A percentile compares a stretch with the other conserved stretches of the same genome.
phyloP scores from a whole-genome alignment of 345 rosid genomes.

The Psidium friedrichsthalianum region DNA sequence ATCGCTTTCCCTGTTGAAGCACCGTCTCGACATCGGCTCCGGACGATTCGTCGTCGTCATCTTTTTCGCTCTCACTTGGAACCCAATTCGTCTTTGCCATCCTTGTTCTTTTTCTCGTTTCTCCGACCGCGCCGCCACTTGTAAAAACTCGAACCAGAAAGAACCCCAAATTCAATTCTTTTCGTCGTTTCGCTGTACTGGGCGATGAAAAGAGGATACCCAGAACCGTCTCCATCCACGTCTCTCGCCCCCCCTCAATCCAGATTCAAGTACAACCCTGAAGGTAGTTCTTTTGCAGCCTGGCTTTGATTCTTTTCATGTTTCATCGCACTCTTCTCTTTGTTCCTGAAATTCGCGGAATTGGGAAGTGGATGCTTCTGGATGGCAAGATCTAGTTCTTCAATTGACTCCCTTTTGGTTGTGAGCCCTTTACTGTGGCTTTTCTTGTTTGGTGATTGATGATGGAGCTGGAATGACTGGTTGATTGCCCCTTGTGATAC shows the following conservation, averaged over 20 bases:
- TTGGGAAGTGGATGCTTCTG: background rate
- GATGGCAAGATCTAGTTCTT: background rate
- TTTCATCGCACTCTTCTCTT: background rate
- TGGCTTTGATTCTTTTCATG: background rate
- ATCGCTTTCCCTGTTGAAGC: background rate
- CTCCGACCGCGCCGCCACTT: background rate
- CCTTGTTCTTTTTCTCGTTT: too few relatives aligned
- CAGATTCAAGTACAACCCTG: slow-evolving; percentile 50
- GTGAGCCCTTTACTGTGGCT: background rate
- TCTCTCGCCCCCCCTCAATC: slow-evolving; percentile 60
- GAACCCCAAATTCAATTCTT: background rate
- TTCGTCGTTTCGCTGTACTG: background rate
- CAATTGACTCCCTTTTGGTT: background rate
- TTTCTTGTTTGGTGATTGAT: background rate
- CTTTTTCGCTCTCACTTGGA: background rate
- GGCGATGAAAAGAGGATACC: slow-evolving; percentile 66
- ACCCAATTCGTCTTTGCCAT: too few relatives aligned
- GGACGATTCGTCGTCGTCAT: background rate
- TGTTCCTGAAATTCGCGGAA: background rate
- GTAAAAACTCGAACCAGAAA: background rate
- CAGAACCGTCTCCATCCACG: slow-evolving; percentile 49
- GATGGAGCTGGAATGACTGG: background rate
- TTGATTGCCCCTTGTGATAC: background rate
- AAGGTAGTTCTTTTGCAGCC: slow-evolving; percentile 39
- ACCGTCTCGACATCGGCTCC: background rate